A percentile compares a stretch with the other conserved stretches of the same genome.
phyloP scores from a whole-genome alignment of 2,329 filamentous ascomycete species.

The Aspergillus caelatus region DNA sequence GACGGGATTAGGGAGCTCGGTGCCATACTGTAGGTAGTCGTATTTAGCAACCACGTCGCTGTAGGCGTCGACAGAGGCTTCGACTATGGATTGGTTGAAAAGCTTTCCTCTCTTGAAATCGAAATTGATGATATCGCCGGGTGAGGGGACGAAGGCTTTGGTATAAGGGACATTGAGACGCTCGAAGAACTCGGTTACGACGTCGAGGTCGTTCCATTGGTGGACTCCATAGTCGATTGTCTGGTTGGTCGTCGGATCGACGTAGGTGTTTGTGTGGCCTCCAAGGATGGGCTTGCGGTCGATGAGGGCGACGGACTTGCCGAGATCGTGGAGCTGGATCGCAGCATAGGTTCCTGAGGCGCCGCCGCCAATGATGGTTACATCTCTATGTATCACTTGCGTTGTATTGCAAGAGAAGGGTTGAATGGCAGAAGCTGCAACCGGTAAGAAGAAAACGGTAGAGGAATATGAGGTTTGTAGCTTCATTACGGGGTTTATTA shows the following conservation, averaged over 20 bases:
- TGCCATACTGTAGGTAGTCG: neutral
- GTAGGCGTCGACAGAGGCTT: neutral
- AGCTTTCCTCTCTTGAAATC: neutral
- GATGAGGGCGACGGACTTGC: neutral
- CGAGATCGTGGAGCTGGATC: conserved; percentile 11
- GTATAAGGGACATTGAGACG: neutral
- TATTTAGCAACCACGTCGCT: neutral
- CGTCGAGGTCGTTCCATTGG: neutral
- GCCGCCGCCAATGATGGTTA: neutral
- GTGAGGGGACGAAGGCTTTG: neutral
- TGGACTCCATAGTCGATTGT: neutral
- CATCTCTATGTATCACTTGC: neutral
- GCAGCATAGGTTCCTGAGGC: neutral
- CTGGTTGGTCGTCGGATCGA: neutral
- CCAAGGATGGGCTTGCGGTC: neutral
- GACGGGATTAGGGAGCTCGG: neutral
- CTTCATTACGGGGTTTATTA: too few relatives aligned
- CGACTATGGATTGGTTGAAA: neutral
- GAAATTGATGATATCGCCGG: neutral
- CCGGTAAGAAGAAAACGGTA: too few relatives aligned
- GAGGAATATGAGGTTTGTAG: too few relatives aligned
- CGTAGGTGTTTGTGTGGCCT: neutral
- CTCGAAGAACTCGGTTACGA: neutral
- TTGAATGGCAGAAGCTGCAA: too few relatives aligned
- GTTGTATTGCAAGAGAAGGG: too few relatives aligned